Percentiles rank a stretch among this genome's conserved stretches.
These are phyloP conservation scores for Emergomyces orientalis DNA, from an alignment of 2,329 filamentous ascomycete species.

Conservation along the genomic window DNA sequence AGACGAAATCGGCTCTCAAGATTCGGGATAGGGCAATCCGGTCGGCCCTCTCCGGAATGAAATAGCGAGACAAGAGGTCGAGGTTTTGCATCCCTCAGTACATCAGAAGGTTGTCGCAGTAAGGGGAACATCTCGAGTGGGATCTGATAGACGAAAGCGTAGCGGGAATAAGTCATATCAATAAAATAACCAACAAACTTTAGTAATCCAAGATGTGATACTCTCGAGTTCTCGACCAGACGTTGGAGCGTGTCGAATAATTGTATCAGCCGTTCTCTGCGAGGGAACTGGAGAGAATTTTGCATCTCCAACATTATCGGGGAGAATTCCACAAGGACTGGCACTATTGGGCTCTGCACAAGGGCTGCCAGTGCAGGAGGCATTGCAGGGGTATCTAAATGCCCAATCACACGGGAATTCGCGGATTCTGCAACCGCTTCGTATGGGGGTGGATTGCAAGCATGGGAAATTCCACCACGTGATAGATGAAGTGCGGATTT, in stretches of 20 bases:
- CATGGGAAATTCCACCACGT: constrained; percentile 27
- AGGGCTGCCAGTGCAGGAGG: constrained; percentile 24
- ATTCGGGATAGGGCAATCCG: constrained; percentile 39
- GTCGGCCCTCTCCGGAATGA: constrained; percentile 34
- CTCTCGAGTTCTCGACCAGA: constrained; percentile 33
- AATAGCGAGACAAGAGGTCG: constrained; percentile 36
- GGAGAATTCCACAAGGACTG: constrained; percentile 35
- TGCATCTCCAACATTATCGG: constrained; percentile 33
- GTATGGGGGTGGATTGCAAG: constrained; percentile 35
- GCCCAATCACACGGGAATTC: constrained; percentile 35
- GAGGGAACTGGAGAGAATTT: constrained; percentile 22
- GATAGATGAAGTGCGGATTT: constrained; percentile 33
- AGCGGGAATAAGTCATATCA: constrained; percentile 49
- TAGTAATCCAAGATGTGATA: constrained; percentile 35
- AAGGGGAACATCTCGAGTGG: constrained; percentile 42
- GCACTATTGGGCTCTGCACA: constrained; percentile 30
- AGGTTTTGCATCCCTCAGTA: constrained; percentile 30
- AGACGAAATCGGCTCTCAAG: constrained; percentile 55
- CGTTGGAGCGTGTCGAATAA: constrained; percentile 33
- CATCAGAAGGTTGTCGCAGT: constrained; percentile 31
- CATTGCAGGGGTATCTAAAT: constrained; percentile 31
- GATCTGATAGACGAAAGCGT: constrained; percentile 53
- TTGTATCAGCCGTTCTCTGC: constrained; percentile 26
- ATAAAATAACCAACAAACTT: constrained; percentile 45
- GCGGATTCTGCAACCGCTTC: constrained; percentile 34